Evolutionary conservation across 2,329 filamentous ascomycete species (phyloP).

Genomic region (Sporothrix curviconia): DNA sequence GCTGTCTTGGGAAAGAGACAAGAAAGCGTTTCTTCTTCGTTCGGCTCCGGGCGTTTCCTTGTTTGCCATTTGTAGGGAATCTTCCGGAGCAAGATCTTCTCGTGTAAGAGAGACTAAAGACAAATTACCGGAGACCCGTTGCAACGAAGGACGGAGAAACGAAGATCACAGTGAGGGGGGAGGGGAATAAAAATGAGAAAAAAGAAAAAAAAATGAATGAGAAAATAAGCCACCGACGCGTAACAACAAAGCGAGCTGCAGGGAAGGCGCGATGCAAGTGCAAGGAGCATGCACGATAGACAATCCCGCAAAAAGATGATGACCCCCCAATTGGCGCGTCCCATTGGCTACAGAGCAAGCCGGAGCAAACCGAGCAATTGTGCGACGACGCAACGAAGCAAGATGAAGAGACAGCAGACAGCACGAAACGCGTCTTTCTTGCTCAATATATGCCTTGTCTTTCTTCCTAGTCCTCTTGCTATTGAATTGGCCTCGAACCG

Average conservation of each 20-base stretch:
- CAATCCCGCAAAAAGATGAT: not conserved
- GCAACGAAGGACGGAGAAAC: not conserved
- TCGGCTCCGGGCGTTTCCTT: slow-evolving; percentile 6
- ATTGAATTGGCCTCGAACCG: too few species aligned
- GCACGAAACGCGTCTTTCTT: not conserved
- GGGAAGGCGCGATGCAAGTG: slow-evolving; percentile 1
- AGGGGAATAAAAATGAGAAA: not conserved
- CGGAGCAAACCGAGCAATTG: slow-evolving; percentile 10
- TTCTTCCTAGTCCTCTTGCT: too few species aligned
- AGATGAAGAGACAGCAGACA: not conserved
- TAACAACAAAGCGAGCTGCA: not conserved
- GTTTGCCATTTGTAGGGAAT: too few species aligned
- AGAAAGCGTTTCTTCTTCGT: not conserved
- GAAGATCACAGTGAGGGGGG: not conserved
- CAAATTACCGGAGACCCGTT: not conserved
- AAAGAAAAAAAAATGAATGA: not conserved
- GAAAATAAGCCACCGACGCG: not conserved
- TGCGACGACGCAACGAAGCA: not conserved
- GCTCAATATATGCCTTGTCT: too few species aligned
- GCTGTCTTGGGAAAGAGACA: too few species aligned
- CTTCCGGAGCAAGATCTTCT: not conserved
- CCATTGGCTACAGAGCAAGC: slow-evolving; percentile 2
- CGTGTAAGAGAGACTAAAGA: not conserved
- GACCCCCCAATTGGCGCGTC: not conserved
- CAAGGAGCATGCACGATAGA: not conserved